phyloP scores from a whole-genome alignment of 768 basidiomycete genomes.

The Leucocoprinus leucothites region DNA sequence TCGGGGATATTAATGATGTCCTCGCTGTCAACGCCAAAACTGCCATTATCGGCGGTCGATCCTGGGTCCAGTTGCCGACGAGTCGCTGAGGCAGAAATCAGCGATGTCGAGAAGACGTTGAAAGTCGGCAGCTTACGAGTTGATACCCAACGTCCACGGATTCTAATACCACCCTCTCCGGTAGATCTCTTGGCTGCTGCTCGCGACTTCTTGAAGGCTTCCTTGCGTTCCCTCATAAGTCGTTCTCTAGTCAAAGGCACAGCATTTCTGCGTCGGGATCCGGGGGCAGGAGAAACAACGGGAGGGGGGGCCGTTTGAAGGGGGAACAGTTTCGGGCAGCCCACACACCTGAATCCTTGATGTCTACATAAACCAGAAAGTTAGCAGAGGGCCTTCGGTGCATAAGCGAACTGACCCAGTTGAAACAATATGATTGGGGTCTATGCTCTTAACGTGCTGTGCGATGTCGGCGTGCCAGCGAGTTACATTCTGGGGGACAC shows the following conservation, averaged over 20 bases:
- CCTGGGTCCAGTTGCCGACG: constrained; percentile 35
- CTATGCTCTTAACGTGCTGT: constrained; percentile 39
- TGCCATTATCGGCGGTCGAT: constrained; percentile 55
- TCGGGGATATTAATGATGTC: constrained; percentile 55
- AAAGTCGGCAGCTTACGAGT: constrained; percentile 34
- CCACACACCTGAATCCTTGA: constrained; percentile 57
- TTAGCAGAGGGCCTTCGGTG: background rate
- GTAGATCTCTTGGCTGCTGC: constrained; percentile 1
- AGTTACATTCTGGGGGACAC: constrained; percentile 53
- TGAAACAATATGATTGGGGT: constrained; percentile 63
- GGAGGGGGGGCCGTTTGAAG: constrained; percentile 32
- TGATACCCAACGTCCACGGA: constrained; percentile 60
- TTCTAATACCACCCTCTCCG: constrained; percentile 25
- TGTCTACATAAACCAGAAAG: constrained; percentile 23
- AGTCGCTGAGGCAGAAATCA: constrained; percentile 2
- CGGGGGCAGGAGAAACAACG: constrained; percentile 38
- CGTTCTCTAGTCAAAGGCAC: constrained; percentile 43
- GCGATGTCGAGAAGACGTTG: background rate
- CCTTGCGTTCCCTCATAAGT: constrained; percentile 47
- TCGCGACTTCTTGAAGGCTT: constrained; percentile 42
- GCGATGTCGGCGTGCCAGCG: constrained; percentile 51
- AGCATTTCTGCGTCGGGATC: constrained; percentile 30
- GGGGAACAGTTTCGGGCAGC: constrained; percentile 56
- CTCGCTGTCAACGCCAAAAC: constrained; percentile 59
- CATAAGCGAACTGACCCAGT: constrained; percentile 44